phyloP scores from a whole-genome alignment of 1,139 yeast genomes.

The Blastobotrys capitulatus region DNA sequence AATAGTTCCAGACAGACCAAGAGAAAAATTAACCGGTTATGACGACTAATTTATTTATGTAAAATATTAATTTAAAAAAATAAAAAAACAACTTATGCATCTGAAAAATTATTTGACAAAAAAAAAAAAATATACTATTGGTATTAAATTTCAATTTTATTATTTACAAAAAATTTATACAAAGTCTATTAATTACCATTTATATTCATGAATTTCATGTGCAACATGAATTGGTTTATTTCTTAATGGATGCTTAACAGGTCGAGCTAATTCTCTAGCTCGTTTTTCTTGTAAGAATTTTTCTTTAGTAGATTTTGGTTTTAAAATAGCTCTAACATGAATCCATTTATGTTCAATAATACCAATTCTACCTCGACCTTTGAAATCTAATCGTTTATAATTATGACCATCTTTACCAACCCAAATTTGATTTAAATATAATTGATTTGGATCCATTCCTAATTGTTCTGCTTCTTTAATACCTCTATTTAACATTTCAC shows the following conservation, averaged over 20 bases:
- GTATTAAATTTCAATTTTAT: conserved; percentile 2
- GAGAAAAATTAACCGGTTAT: conserved; percentile 33
- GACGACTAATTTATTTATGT: conserved; percentile 26
- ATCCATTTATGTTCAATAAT: conserved; percentile 68
- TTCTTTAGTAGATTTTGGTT: conserved; percentile 37
- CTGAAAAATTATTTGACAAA: background rate
- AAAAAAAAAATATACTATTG: conserved; percentile 4
- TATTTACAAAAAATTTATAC: background rate
- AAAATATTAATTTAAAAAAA: background rate
- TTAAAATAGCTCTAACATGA: conserved; percentile 75
- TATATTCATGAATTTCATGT: conserved; percentile 27
- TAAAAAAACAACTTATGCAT: too few relatives aligned
- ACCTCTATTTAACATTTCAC: conserved; percentile 67
- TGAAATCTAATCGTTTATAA: conserved; percentile 68
- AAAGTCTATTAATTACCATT: conserved; percentile 26
- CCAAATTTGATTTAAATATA: conserved; percentile 84
- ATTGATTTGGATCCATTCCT: conserved; percentile 53
- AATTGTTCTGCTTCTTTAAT: conserved; percentile 59
- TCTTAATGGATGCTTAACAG: conserved; percentile 27
- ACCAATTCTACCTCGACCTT: conserved; percentile 91
- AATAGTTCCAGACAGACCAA: conserved; percentile 29
- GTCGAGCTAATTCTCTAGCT: conserved; percentile 13
- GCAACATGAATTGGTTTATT: conserved; percentile 25
- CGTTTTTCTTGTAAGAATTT: conserved; percentile 10
- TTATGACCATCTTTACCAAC: conserved; percentile 82